Evolutionary conservation across 2,329 filamentous ascomycete species (phyloP), one percentile per base, ranked within the genome.

Genomic region (Paecilomyces dactylethromorphus): DNA sequence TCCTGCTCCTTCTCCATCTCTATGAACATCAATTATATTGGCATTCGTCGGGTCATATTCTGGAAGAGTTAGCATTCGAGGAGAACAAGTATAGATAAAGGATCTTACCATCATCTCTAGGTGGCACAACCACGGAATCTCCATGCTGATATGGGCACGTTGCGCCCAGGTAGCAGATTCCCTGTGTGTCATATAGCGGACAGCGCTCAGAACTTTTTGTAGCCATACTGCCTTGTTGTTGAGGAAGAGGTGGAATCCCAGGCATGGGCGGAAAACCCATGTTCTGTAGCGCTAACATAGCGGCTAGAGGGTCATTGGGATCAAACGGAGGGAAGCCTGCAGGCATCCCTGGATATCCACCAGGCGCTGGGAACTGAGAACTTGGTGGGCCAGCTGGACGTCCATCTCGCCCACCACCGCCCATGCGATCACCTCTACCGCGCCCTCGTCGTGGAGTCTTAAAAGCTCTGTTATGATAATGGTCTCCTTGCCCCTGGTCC

Each of bases 121-220:
- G 67, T 24, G 78, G 39, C 49, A 63, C 72, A 24, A 78, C 67
- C 13, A 79, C 70, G 33, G 71, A 72, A 56, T 78, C 74, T 13
- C 80, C 82, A 66, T 87, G 84, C 64, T 84, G 79, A 62, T 82
- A 84, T 0, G 81, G 81, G 67, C 84, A 86, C n/a, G 77, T 73
- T 56, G 74, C 78, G 24, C 84, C 84, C 52, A 80, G 64, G 12
- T 81, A 78, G 65, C 84, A 86, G 59, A 81, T 84, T 5, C 84
- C 84, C 63, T 83, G 82, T 0, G 74, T 82, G 60, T 86, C 82
- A 63, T 85, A 86, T 67, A 84, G 81, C 45, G 74, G 75, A 66
- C 84, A 87, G 55, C 79, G 76, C 69, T 76, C 65, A 57, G 74
- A 64, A 60, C 68, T 66, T 65, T 76, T 66, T 56, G 69, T 56